Conservation (phyloP, 1,284 basidiomycete species). For the Cryptococcus jaspeensis region DNA sequence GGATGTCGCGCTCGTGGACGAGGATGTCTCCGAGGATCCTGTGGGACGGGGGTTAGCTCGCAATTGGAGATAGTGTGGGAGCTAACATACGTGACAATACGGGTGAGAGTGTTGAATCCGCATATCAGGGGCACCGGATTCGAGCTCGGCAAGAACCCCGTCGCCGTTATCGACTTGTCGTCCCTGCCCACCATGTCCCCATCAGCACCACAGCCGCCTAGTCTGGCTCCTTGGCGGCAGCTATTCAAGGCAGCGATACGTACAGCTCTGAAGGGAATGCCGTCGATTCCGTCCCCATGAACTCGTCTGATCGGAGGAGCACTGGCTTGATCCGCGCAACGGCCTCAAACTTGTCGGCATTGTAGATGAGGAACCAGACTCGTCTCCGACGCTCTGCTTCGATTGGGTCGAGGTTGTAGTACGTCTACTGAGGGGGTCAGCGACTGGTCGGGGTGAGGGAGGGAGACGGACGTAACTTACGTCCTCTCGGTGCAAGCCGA, state of each 20-base stretch:
- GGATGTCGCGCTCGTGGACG: conserved; percentile 22
- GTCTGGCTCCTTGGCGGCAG: too few relatives aligned
- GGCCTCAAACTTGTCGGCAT: conserved; percentile 34
- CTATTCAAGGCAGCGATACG: conserved; percentile 3
- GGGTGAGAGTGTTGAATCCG: conserved; percentile 27
- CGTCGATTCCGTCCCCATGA: conserved; percentile 24
- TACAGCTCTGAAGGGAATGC: conserved; percentile 25
- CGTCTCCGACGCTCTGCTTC: conserved; percentile 27
- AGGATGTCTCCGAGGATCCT: conserved; percentile 30
- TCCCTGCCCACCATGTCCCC: conserved; percentile 12
- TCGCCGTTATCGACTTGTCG: conserved; percentile 22
- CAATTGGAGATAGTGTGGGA: neutral
- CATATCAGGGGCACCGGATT: conserved; percentile 20
- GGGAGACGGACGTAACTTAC: conserved; percentile 9
- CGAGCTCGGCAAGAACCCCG: conserved; percentile 18
- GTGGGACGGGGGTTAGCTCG: neutral
- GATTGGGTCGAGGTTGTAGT: conserved; percentile 21
- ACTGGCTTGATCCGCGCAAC: conserved; percentile 20
- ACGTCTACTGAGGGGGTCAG: conserved; percentile 8
- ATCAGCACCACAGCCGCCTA: neutral
- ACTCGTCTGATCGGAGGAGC: conserved; percentile 29
- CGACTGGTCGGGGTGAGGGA: neutral
- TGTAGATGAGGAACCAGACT: conserved; percentile 29
- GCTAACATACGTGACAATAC: conserved; percentile 21
- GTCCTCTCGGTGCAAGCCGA: conserved; percentile 28